Conservation (phyloP, 108 stramenopile genomes). For the Cyclotella kingstonii region DNA sequence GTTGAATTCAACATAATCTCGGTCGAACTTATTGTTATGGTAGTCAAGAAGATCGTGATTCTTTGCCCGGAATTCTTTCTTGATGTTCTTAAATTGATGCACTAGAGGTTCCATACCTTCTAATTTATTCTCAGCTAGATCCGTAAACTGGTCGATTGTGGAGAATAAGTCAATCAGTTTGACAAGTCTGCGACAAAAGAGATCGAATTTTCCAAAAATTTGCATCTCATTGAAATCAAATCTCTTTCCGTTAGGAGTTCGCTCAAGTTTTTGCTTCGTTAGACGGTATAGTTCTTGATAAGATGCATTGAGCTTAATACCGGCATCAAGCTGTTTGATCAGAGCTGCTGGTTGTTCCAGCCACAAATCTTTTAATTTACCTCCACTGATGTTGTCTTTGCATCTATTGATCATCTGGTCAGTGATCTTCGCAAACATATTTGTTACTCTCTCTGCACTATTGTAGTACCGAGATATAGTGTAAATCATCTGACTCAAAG, state of each 20-base stretch:
- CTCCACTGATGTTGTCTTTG: conserved; percentile 61
- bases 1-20: conserved; percentile 93
- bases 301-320: conserved; percentile 84
- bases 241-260: conserved; percentile 78
- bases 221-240: conserved; percentile 88
- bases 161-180: conserved; percentile 92
- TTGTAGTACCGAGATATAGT: conserved; percentile 85
- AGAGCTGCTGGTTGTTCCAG: conserved; percentile 69
- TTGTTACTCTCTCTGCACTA: conserved; percentile 64
- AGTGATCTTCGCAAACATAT: conserved; percentile 80
- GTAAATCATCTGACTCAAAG: conserved; percentile 77
- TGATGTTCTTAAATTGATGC: conserved; percentile 71
- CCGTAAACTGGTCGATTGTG: conserved; percentile 84
- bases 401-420: conserved; percentile 89
- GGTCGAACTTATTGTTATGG: conserved; percentile 84
- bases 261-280: conserved; percentile 79
- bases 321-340: conserved; percentile 67
- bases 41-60: conserved; percentile 86
- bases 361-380: conserved; percentile 66
- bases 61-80: conserved; percentile 73
- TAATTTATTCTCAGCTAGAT: conserved; percentile 75
- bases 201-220: conserved; percentile 89
- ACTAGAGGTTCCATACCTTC: conserved; percentile 90
- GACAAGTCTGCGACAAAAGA: conserved; percentile 86
- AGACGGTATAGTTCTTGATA: conserved; percentile 88